phyloP scores from a whole-genome alignment of 352 stramenopile species.

The Plasmopara viticola region DNA sequence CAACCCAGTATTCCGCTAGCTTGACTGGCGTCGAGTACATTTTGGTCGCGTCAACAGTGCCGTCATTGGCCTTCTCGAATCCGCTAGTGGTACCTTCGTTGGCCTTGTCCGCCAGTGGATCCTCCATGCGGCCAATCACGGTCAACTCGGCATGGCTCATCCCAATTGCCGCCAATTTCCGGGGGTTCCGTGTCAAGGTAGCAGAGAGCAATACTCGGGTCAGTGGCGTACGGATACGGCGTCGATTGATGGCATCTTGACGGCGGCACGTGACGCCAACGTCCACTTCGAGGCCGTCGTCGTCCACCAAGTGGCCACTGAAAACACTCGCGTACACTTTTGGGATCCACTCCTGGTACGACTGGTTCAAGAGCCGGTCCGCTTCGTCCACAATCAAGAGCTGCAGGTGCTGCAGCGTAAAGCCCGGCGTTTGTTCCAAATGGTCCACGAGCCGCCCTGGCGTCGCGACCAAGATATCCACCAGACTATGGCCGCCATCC shows the following conservation, averaged over 20 bases:
- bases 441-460: constrained; percentile 96
- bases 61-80: constrained; percentile 23
- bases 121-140: constrained; percentile 63
- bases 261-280: constrained; percentile 52
- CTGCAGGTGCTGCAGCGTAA: constrained; percentile 95
- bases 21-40: constrained; percentile 78
- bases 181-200: constrained; percentile 95
- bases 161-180: constrained; percentile 92
- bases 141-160: constrained; percentile 95
- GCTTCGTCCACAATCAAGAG: constrained; percentile 98
- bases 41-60: constrained; percentile 22
- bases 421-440: constrained; percentile 94
- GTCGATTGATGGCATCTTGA: constrained; percentile 75
- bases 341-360: constrained; percentile 96
- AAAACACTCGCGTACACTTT: constrained; percentile 88
- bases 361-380: constrained; percentile 94
- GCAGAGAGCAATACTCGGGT: constrained; percentile 96
- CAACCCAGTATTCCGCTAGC: constrained; percentile 85
- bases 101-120: constrained; percentile 60
- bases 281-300: constrained; percentile 15
- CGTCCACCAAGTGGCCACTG: constrained; percentile 47
- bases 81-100: constrained; percentile 36
- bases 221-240: constrained; percentile 78
- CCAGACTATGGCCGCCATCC: constrained; percentile 68
- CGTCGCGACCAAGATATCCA: constrained; percentile 97